These are phyloP conservation scores for Sugiyamaella qingdaonensis DNA, from an alignment of 805 yeast genomes.

Conservation along the genomic window DNA sequence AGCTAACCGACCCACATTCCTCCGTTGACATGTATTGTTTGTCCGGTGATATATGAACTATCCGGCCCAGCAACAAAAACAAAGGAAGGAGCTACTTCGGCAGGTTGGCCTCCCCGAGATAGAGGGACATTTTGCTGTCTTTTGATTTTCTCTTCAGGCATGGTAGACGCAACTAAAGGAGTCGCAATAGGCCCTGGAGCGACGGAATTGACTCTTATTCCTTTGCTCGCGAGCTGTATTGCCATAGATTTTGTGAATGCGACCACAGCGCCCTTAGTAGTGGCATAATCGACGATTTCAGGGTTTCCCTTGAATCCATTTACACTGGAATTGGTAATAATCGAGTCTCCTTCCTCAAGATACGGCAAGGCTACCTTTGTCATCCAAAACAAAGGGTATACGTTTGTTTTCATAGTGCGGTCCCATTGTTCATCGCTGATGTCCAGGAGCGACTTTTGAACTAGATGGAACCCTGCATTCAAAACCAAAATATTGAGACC, in stretches of 20 bases:
- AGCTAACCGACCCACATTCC: not conserved
- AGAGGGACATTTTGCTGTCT: not conserved
- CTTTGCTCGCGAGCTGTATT: slow-evolving; percentile 46
- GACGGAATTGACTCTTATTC: slow-evolving; percentile 56
- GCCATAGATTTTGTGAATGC: slow-evolving; percentile 57
- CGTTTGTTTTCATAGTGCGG: not conserved
- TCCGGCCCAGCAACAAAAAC: slow-evolving; percentile 1
- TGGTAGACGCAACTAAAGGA: not conserved
- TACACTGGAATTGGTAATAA: not conserved
- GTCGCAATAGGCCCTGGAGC: slow-evolving; percentile 65
- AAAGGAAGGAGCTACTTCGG: not conserved
- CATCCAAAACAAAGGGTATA: not conserved
- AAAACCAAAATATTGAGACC: not conserved
- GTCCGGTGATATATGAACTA: not conserved
- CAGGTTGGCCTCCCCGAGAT: slow-evolving; percentile 1
- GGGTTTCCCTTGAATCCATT: not conserved
- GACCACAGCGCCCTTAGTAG: slow-evolving; percentile 61
- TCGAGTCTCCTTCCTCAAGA: not conserved
- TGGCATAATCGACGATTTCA: slow-evolving; percentile 41
- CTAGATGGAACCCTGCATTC: not conserved
- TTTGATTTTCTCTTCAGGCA: not conserved
- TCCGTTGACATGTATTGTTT: not conserved
- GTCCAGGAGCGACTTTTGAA: not conserved
- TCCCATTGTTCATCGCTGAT: slow-evolving; percentile 1
- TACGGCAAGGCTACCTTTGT: not conserved